phyloP scores from a whole-genome alignment of 768 basidiomycete species.

The Boletus insuetus region DNA sequence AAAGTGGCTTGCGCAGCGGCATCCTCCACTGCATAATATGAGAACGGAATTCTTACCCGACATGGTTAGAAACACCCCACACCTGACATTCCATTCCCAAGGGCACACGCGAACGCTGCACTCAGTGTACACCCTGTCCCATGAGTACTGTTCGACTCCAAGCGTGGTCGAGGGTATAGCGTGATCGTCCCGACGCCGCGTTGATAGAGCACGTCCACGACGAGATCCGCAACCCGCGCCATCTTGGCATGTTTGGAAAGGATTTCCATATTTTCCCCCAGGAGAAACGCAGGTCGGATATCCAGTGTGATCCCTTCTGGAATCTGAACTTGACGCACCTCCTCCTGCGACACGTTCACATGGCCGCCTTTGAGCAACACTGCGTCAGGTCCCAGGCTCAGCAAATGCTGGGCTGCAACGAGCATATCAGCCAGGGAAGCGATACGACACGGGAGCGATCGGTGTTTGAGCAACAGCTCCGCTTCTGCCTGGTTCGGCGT shows the following conservation, averaged over 20 bases:
- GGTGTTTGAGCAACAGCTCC: constrained; percentile 55
- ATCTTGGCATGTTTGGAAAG: constrained; percentile 32
- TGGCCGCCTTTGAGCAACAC: constrained; percentile 90
- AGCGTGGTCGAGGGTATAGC: constrained; percentile 57
- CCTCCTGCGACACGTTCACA: constrained; percentile 42
- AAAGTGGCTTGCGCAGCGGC: constrained; percentile 58
- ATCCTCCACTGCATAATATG: constrained; percentile 43
- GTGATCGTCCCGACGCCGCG: constrained; percentile 33
- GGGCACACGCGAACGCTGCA: constrained; percentile 68
- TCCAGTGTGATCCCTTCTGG: constrained; percentile 30
- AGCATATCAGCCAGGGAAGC: constrained; percentile 58
- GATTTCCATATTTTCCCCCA: constrained; percentile 63
- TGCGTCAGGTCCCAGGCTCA: constrained; percentile 46
- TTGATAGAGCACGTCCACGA: constrained; percentile 64
- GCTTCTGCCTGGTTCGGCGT: constrained; percentile 89
- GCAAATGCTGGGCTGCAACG: constrained; percentile 47
- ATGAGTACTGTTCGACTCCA: constrained; percentile 75
- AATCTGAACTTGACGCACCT: constrained; percentile 38
- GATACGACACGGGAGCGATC: constrained; percentile 34
- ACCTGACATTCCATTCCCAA: constrained; percentile 49
- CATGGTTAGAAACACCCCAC: constrained; percentile 23
- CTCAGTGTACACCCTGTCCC: constrained; percentile 94
- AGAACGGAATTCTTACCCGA: neutral
- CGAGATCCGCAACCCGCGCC: constrained; percentile 33
- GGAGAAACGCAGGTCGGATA: constrained; percentile 44